Conservation (phyloP, 768 basidiomycete species). For the Leucogyrophana mollusca region DNA sequence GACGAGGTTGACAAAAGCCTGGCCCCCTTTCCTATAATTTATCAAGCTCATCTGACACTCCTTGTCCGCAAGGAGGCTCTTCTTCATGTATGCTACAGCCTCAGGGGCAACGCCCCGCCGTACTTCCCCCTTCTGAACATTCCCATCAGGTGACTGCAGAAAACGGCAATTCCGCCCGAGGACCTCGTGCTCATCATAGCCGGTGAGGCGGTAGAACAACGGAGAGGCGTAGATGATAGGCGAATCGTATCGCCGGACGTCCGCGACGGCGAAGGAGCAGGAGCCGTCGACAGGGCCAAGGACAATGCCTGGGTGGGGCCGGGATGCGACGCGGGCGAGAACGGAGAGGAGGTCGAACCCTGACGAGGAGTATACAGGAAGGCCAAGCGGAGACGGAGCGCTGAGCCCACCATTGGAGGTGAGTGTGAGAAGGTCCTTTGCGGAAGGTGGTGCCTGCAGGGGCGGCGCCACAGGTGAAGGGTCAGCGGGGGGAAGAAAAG, state of each 20-base stretch:
- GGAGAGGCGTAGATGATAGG: slow-evolving; percentile 93
- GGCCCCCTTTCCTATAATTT: slow-evolving; percentile 86
- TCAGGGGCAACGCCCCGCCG: slow-evolving; percentile 63
- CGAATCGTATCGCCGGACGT: slow-evolving; percentile 74
- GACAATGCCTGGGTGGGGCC: slow-evolving; percentile 70
- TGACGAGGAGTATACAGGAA: slow-evolving; percentile 82
- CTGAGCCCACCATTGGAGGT: slow-evolving; percentile 8
- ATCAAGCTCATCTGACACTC: slow-evolving; percentile 87
- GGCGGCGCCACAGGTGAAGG: neutral
- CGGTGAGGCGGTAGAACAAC: slow-evolving; percentile 75
- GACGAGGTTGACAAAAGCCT: slow-evolving; percentile 89
- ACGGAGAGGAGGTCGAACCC: slow-evolving; percentile 90
- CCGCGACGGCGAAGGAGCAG: slow-evolving; percentile 90
- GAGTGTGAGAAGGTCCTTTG: neutral
- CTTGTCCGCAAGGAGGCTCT: slow-evolving; percentile 66
- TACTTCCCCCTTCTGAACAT: slow-evolving; percentile 48
- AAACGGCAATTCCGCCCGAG: slow-evolving; percentile 91
- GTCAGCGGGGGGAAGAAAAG: neutral
- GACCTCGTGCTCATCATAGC: slow-evolving; percentile 73
- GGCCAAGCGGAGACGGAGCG: slow-evolving; percentile 31
- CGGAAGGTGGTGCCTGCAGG: too few relatives aligned
- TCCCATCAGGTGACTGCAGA: slow-evolving; percentile 74
- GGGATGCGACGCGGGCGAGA: slow-evolving; percentile 70
- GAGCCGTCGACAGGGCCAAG: slow-evolving; percentile 92
- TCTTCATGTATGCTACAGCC: slow-evolving; percentile 66